Conservation (phyloP, 163 green algal genomes). For the Scenedesmus sp. region DNA sequence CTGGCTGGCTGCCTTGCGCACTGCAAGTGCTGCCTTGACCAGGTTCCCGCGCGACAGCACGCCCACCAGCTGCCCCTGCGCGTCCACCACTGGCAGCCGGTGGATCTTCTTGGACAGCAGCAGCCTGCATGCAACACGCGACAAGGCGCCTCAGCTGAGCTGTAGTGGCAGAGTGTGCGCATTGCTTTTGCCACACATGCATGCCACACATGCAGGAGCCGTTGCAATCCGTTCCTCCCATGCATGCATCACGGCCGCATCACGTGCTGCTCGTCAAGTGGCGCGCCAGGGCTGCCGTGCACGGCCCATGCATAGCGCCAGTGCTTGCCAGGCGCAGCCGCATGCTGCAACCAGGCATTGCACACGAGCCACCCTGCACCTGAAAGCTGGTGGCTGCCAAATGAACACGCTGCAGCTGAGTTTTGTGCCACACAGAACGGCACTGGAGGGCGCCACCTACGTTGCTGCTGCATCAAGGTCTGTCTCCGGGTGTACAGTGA, state of each 20-base stretch:
- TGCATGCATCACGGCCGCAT: too few relatives aligned
- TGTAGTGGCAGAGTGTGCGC: neutral
- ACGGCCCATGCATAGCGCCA: too few relatives aligned
- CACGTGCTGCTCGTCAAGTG: too few relatives aligned
- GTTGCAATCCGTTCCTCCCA: too few relatives aligned
- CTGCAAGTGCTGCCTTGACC: conserved; percentile 61
- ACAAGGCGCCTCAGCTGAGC: neutral
- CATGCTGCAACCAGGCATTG: too few relatives aligned
- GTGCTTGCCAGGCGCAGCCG: too few relatives aligned
- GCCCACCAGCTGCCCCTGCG: conserved; percentile 55
- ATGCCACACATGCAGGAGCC: too few relatives aligned
- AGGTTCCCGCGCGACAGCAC: conserved; percentile 64
- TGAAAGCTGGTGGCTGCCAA: neutral
- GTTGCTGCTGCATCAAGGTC: conserved; percentile 51
- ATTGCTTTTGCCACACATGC: neutral
- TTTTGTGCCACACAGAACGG: neutral
- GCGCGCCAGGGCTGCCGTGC: too few relatives aligned
- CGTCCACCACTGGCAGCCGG: conserved; percentile 61
- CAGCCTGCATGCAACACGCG: conserved; percentile 19
- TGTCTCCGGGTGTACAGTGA: conserved; percentile 45
- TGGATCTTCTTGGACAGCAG: conserved; percentile 64
- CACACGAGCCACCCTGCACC: too few relatives aligned
- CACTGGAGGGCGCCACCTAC: neutral
- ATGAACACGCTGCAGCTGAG: neutral
- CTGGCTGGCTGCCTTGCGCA: conserved; percentile 49